Evolutionary conservation across 805 yeast species (phyloP).

Genomic region (Ogataea philodendri): DNA sequence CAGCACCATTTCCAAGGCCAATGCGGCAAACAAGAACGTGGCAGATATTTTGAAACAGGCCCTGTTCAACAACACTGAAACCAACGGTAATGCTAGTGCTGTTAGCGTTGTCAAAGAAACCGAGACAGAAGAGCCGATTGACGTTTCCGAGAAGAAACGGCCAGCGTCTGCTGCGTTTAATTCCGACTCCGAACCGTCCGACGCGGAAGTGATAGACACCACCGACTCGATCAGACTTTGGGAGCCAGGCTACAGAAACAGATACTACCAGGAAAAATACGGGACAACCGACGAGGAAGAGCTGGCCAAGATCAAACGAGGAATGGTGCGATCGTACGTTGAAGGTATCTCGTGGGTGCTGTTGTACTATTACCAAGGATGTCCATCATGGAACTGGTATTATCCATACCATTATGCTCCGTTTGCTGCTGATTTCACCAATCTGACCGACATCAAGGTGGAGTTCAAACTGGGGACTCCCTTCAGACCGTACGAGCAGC

Average conservation of each 20-base stretch:
- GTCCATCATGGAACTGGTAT: slow-evolving; percentile 98
- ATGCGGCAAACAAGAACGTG: slow-evolving; percentile 66
- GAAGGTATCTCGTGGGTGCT: slow-evolving; percentile 98
- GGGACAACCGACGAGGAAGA: slow-evolving; percentile 53
- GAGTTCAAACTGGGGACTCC: slow-evolving; percentile 69
- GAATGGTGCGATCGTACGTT: slow-evolving; percentile 69
- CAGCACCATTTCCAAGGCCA: slow-evolving; percentile 63
- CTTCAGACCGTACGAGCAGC: slow-evolving; percentile 86
- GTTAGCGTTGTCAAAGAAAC: slow-evolving; percentile 29
- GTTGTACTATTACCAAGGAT: slow-evolving; percentile 91
- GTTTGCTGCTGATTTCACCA: slow-evolving; percentile 82
- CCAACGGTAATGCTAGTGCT: slow-evolving; percentile 24
- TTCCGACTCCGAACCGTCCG: slow-evolving; percentile 32
- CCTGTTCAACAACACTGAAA: slow-evolving; percentile 17
- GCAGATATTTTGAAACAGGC: slow-evolving; percentile 57
- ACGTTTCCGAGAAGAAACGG: slow-evolving; percentile 27
- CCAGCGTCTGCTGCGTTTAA: slow-evolving; percentile 24
- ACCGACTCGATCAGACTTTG: slow-evolving; percentile 59
- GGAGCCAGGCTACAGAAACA: slow-evolving; percentile 82
- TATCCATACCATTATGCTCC: slow-evolving; percentile 98
- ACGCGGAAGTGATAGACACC: slow-evolving; percentile 42
- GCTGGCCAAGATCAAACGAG: slow-evolving; percentile 50
- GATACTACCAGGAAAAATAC: slow-evolving; percentile 81
- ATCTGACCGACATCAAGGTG: slow-evolving; percentile 51
- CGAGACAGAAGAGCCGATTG: slow-evolving; percentile 28